phyloP scores from a whole-genome alignment of 1,139 yeast genomes.

The Hyphopichia fennica region DNA sequence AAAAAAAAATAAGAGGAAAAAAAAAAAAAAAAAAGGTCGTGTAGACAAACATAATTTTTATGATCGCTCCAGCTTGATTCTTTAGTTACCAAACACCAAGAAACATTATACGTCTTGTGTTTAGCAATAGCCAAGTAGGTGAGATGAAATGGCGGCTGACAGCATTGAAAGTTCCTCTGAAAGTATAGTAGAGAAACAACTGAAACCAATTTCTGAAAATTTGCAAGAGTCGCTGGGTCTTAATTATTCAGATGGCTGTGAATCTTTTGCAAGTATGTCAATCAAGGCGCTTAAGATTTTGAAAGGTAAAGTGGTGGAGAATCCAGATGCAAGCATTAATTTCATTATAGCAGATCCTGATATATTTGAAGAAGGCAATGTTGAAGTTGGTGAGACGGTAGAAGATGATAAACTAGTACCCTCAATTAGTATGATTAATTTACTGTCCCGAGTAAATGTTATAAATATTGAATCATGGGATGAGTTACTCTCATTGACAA shows the following conservation, averaged over 20 bases:
- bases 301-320: neutral
- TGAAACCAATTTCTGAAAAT: too few relatives aligned
- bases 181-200: too few relatives aligned
- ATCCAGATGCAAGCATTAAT: neutral
- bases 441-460: constrained; percentile 5
- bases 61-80: neutral
- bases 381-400: neutral
- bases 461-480: constrained; percentile 9
- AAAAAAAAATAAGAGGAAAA: neutral
- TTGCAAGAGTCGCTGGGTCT: too few relatives aligned
- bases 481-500: constrained; percentile 5
- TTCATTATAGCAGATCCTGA: neutral
- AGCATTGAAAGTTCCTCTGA: too few relatives aligned
- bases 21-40: neutral
- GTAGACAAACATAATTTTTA: neutral
- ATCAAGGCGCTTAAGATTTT: neutral
- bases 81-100: too few relatives aligned
- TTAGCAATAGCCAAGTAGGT: too few relatives aligned
- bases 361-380: neutral
- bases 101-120: too few relatives aligned
- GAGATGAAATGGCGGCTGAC: too few relatives aligned
- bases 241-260: neutral
- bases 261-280: neutral
- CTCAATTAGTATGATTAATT: constrained; percentile 2
- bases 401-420: neutral